Percentiles rank a stretch among this genome's conserved stretches.
Evolutionary conservation across 768 basidiomycete genomes (phyloP).

Genomic region (Lactifluus hygrophoroides): DNA sequence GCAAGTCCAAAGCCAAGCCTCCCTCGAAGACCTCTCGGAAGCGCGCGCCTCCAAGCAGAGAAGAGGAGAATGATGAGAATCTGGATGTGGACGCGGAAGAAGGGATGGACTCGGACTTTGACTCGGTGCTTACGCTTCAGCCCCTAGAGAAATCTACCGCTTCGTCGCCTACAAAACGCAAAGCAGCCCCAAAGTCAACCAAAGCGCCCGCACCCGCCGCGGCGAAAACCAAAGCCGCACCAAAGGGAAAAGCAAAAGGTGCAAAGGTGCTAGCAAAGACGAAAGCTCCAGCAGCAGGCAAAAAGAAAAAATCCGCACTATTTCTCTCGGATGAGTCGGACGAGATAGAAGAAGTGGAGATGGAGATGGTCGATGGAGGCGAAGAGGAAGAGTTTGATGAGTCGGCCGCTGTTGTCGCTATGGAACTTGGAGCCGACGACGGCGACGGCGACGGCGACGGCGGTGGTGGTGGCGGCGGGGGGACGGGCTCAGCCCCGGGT

Average conservation of each 20-base stretch:
- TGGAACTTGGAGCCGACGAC: not conserved
- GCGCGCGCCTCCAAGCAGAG: not conserved
- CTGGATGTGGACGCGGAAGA: not conserved
- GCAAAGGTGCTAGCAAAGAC: not conserved
- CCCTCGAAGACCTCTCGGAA: not conserved
- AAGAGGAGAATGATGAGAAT: not conserved
- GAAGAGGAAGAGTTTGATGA: not conserved
- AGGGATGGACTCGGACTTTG: not conserved
- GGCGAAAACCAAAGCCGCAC: not conserved
- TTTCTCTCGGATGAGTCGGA: conserved; percentile 12
- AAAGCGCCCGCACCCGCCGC: not conserved
- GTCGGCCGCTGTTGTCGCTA: not conserved
- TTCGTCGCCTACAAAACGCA: not conserved
- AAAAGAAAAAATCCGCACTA: conserved; percentile 4
- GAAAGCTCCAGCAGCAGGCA: not conserved
- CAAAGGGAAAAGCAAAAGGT: not conserved
- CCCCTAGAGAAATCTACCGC: not conserved
- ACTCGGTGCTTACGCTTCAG: not conserved
- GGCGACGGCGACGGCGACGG: not conserved
- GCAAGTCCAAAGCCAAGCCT: not conserved
- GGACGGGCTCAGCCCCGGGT: not conserved
- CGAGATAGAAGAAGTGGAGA: not conserved
- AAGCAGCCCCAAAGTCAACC: not conserved
- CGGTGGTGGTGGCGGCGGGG: not conserved
- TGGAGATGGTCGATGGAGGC: not conserved